phyloP scores from a whole-genome alignment of 371 early-diverging fungal genomes.

The Apophysomyces trapeziformis region DNA sequence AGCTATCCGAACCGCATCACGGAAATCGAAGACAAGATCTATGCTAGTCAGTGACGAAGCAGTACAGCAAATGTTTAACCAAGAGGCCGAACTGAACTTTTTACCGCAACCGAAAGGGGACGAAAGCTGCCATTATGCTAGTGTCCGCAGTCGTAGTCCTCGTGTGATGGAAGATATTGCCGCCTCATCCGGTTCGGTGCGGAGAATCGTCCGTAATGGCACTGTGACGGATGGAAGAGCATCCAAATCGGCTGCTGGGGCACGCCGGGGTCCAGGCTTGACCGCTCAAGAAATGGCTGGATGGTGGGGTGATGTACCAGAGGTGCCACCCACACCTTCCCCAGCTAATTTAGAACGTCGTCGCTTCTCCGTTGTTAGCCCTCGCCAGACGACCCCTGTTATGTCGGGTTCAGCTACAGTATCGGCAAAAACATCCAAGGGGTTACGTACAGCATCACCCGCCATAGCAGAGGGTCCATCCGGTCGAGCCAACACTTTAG shows the following conservation, averaged over 20 bases:
- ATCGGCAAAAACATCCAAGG: slow-evolving; percentile 9
- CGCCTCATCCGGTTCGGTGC: slow-evolving; percentile 39
- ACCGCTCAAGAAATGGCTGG: slow-evolving; percentile 22
- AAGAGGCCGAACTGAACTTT: slow-evolving; percentile 8
- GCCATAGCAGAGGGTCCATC: neutral
- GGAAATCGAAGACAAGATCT: slow-evolving; percentile 33
- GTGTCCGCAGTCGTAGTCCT: slow-evolving; percentile 15
- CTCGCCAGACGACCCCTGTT: neutral
- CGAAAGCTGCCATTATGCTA: slow-evolving; percentile 9
- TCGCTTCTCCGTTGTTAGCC: neutral
- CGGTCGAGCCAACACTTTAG: slow-evolving; percentile 9
- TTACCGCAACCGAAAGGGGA: slow-evolving; percentile 9
- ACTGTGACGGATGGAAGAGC: slow-evolving; percentile 27
- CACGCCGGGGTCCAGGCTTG: slow-evolving; percentile 4
- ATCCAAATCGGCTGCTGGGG: slow-evolving; percentile 18
- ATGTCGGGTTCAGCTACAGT: neutral
- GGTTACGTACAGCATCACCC: neutral
- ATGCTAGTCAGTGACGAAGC: slow-evolving; percentile 33
- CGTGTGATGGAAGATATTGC: slow-evolving; percentile 17
- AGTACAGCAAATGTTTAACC: slow-evolving; percentile 27
- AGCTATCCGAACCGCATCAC: slow-evolving; percentile 32
- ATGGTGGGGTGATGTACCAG: slow-evolving; percentile 23
- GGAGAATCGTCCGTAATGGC: slow-evolving; percentile 43
- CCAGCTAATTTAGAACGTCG: neutral
- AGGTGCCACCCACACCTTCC: slow-evolving; percentile 1